Base-by-base conservation (phyloP, 768 basidiomycete genomes). In the Kwoniella heveanensis region DNA sequence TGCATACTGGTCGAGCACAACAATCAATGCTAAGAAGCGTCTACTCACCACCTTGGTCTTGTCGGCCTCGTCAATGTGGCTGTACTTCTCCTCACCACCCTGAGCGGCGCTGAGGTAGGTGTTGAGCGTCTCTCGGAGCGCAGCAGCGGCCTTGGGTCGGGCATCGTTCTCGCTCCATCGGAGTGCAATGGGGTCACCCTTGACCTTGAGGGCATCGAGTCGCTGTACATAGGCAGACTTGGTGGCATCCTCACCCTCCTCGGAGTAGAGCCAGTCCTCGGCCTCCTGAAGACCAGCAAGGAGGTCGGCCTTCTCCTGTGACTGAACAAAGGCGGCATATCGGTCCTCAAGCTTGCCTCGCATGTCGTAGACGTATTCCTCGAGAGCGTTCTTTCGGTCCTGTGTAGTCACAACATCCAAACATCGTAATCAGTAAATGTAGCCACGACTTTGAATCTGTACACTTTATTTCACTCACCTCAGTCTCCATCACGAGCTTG, bases 361-460 rank as follows among this genome's bases (percentile, higher is more conserved):
- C 75, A 85, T 92, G 80, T 98, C 95, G 82, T 97, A 97, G 62
- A 98, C 90, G 83, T 95, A 97, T 82, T 98, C 96, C 83, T 99
- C 95, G 15, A 99, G 87, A 3, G 94, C 93, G 78, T 99, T 99
- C 83, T 97, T 99, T 81, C 91, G 88, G 81, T 98, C 91, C 92
- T 95, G 59, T 24, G 44, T n/a, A 17, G 44, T 57, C 55, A 47
- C n/a, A 25, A 57, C 12, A 10, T 6, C 32, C 7, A 36, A 36
- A 13, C 6, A 13, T n/a, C n/a, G 32, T 36, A 36, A 13, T 36
- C 32, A 36, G 32, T 36, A 36, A 36, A 47, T 26, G 19, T 9
- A 58, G 30, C 19, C 57, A n/a, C 9, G 9, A 22, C 27, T 24
- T 52, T n/a, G n/a, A n/a, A n/a, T n/a, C 36, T 10, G 15, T 24